Percentiles rank a stretch among this genome's conserved stretches.
These are phyloP conservation scores for Drechslerella coelobrocha DNA, from an alignment of 2,329 filamentous ascomycete genomes.

Conservation along the genomic window DNA sequence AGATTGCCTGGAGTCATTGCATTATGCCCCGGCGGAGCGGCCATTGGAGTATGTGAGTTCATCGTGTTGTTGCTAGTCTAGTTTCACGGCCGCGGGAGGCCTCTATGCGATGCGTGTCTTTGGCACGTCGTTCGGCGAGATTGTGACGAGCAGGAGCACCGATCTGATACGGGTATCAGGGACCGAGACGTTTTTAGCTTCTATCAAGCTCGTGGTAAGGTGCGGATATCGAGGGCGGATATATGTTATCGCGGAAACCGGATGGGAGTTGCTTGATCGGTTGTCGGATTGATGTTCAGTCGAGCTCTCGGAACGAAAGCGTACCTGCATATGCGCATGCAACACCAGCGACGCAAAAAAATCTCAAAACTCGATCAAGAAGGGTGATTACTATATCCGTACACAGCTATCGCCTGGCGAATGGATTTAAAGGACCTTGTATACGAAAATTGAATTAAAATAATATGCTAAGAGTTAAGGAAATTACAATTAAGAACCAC, in stretches of 20 bases:
- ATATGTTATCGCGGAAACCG: no score
- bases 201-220: background rate
- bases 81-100: background rate
- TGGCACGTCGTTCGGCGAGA: background rate
- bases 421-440: background rate
- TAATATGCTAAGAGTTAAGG: background rate
- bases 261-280: no score
- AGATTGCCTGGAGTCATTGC: constrained; percentile 46
- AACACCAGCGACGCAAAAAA: no score
- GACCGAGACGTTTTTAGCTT: background rate
- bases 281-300: background rate
- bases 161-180: background rate
- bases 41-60: constrained; percentile 46
- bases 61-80: no score
- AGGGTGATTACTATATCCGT: no score
- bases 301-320: no score
- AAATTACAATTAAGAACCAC: background rate
- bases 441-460: background rate
- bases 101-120: background rate
- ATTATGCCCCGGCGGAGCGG: constrained; percentile 16
- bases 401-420: no score
- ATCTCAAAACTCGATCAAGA: no score
- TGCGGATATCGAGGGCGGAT: background rate
- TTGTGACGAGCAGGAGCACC: background rate
- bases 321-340: no score